These are phyloP conservation scores for Turritis glabra DNA, from an alignment of 345 rosid species.

Conservation along the genomic window DNA sequence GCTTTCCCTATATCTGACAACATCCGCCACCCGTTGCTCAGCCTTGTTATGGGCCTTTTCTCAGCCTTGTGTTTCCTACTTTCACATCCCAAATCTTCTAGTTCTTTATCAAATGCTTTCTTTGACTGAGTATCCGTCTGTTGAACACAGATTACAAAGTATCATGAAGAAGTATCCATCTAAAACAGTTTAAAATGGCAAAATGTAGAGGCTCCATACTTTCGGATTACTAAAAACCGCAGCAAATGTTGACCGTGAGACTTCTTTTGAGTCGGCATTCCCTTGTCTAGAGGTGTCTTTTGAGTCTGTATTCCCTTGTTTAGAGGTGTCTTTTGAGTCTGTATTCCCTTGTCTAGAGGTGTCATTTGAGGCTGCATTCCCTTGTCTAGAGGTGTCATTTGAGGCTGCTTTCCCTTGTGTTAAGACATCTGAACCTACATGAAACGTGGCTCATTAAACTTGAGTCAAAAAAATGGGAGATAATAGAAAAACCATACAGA, in stretches of 20 bases:
- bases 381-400: background rate
- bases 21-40: constrained; percentile 26
- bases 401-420: constrained; percentile 26
- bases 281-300: constrained; percentile 35
- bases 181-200: constrained; percentile 11
- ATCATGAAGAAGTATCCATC: constrained; percentile 2
- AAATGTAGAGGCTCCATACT: constrained; percentile 45
- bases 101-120: constrained; percentile 44
- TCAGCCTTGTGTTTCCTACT: constrained; percentile 35
- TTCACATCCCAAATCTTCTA: constrained; percentile 40
- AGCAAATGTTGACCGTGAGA: constrained; percentile 49
- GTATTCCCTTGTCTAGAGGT: background rate
- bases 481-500: background rate
- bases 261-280: constrained; percentile 38
- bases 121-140: constrained; percentile 49
- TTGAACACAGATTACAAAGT: constrained; percentile 29
- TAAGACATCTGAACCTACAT: constrained; percentile 46
- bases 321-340: background rate
- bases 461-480: background rate
- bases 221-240: constrained; percentile 45
- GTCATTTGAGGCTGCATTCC: constrained; percentile 14
- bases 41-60: constrained; percentile 34
- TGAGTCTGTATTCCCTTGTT: constrained; percentile 33
- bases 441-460: background rate
- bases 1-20: constrained; percentile 42